Base-by-base conservation (phyloP, 768 basidiomycete genomes). In the Saitozyma podzolica region DNA sequence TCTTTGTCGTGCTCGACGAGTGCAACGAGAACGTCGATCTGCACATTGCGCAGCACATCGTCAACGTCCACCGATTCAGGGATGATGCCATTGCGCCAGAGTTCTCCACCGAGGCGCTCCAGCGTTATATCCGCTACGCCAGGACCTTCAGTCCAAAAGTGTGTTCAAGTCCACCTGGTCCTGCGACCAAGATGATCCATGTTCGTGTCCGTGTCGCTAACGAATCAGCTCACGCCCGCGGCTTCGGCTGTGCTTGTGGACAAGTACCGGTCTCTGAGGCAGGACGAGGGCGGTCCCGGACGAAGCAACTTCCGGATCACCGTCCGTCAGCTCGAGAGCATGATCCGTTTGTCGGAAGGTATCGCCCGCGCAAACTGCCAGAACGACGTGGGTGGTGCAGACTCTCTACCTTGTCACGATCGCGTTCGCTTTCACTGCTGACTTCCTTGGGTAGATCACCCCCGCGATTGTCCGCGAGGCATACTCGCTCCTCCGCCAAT, bases 131-230 rank as follows among this genome's bases (percentile, higher is more conserved):
- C 71, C 86, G 94, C 39, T 99, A 93, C 79, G 95, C 95, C 0
- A 82, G 96, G 73, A 99, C 96, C 3, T 99, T 98, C 82, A 95
- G 88, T 75, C 96, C 96, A 3, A 99, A 97, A 85, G 95, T 91
- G 61, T 64, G 82, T 63, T 43, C 8, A 29, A 29, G 29, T 29
- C 29, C 29, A 29, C 17, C 10, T 17, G 16, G 14, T 54, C 11
- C 29, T 39, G 10, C 11, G 40, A 50, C 14, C 29, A 40, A 53
- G 41, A 13, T n/a, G 6, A 20, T 19, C 50, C 37, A 43, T 58
- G 54, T 59, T 67, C 50, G 59, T 20, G 10, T 58, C 40, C n/a
- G 45, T 40, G 29, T 29, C 29, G 29, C 29, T 29, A 5, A 29
- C 29, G 29, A 29, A 29, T 29, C 72, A 98, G 94, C 85, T 99